Evolutionary conservation across 2,329 filamentous ascomycete species (phyloP).

Genomic region (Aspergillus udagawae): DNA sequence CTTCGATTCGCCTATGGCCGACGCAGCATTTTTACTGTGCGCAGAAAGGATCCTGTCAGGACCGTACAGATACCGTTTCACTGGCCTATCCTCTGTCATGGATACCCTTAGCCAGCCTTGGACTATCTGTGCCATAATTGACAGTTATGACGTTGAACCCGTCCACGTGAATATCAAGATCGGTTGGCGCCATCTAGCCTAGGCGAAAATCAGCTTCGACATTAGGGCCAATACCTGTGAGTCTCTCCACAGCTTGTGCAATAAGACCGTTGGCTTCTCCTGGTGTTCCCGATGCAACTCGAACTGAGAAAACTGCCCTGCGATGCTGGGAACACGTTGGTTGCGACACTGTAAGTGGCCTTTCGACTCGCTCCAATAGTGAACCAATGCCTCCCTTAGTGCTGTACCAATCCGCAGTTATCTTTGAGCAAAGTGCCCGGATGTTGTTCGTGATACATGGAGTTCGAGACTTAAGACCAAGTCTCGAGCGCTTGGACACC

Average conservation of each 20-base stretch:
- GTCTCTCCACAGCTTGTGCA: slow-evolving; percentile 50
- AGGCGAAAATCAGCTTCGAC: slow-evolving; percentile 58
- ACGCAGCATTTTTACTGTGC: slow-evolving; percentile 75
- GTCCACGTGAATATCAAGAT: slow-evolving; percentile 76
- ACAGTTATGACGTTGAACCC: slow-evolving; percentile 78
- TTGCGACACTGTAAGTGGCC: slow-evolving; percentile 62
- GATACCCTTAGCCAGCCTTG: slow-evolving; percentile 67
- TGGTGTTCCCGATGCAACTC: slow-evolving; percentile 72
- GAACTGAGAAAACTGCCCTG: slow-evolving; percentile 66
- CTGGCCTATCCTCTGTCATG: slow-evolving; percentile 49
- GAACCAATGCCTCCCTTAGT: slow-evolving; percentile 73
- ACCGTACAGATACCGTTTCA: slow-evolving; percentile 58
- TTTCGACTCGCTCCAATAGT: slow-evolving; percentile 66
- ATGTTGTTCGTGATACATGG: too few relatives aligned
- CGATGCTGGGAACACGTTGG: slow-evolving; percentile 77
- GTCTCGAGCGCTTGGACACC: too few relatives aligned
- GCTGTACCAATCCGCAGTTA: too few relatives aligned
- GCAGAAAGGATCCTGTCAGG: slow-evolving; percentile 75
- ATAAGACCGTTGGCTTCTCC: slow-evolving; percentile 56
- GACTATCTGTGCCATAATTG: slow-evolving; percentile 92
- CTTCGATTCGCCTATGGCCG: slow-evolving; percentile 73
- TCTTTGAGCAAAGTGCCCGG: too few relatives aligned
- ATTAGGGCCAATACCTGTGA: slow-evolving; percentile 44
- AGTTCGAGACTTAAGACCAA: too few relatives aligned
- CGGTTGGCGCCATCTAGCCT: slow-evolving; percentile 68